These are phyloP conservation scores for Austroboletus eburneus DNA, from an alignment of 768 basidiomycete genomes.

Conservation along the genomic window DNA sequence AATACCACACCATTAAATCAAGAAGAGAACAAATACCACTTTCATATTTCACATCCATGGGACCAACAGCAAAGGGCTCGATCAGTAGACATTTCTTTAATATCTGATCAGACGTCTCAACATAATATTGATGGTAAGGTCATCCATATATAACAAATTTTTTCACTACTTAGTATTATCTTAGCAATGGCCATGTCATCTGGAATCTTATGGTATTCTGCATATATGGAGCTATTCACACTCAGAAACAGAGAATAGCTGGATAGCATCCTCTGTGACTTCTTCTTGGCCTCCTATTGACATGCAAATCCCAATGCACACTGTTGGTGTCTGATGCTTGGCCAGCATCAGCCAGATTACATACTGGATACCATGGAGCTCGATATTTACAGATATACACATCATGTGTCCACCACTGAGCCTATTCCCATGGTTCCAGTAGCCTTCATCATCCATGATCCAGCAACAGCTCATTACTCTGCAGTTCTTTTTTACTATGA, in stretches of 20 bases:
- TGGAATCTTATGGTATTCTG: slow-evolving; percentile 1
- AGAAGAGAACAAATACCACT: not conserved
- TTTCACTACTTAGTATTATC: not conserved
- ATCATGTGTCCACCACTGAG: not conserved
- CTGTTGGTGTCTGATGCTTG: not conserved
- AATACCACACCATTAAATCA: not conserved
- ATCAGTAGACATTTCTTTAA: not conserved
- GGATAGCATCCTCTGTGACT: slow-evolving; percentile 1
- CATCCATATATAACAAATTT: not conserved
- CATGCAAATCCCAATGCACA: not conserved
- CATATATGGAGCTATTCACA: not conserved
- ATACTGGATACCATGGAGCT: not conserved
- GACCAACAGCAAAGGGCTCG: not conserved
- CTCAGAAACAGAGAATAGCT: not conserved
- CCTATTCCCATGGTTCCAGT: not conserved
- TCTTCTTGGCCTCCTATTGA: slow-evolving; percentile 4
- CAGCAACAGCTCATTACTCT: not conserved
- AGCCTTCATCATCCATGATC: not conserved
- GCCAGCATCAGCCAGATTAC: not conserved
- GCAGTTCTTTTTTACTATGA: too few relatives aligned
- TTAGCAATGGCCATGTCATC: slow-evolving; percentile 1
- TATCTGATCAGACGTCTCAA: not conserved
- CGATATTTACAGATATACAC: not conserved
- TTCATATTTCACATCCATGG: not conserved
- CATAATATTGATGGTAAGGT: not conserved